Percentiles rank a stretch among this genome's conserved stretches.
These are phyloP conservation scores for Mycoemilia scoparia DNA, from an alignment of 192 early-diverging fungal genomes.

Conservation along the genomic window DNA sequence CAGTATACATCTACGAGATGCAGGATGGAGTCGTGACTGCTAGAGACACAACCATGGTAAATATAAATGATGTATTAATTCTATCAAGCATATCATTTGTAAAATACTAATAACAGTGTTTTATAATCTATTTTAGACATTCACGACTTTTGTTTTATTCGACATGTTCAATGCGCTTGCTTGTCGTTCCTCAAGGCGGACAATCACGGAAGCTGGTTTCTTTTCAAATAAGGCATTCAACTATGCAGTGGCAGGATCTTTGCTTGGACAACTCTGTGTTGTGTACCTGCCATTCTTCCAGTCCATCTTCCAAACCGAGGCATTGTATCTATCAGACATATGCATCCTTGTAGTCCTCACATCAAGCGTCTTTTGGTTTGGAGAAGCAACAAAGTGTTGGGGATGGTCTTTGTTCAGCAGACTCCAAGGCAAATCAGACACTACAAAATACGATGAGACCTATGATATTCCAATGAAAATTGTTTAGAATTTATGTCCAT, in stretches of 20 bases:
- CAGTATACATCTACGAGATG: constrained; percentile 61
- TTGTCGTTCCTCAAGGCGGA: constrained; percentile 72
- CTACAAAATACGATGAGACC: constrained; percentile 9
- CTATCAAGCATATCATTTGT: neutral
- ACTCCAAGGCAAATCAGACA: too few species aligned
- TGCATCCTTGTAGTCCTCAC: constrained; percentile 46
- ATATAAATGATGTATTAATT: constrained; percentile 4
- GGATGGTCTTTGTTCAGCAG: too few species aligned
- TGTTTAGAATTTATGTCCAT: too few species aligned
- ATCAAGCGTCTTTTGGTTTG: constrained; percentile 65
- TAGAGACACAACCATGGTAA: constrained; percentile 79
- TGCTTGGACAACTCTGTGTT: constrained; percentile 72
- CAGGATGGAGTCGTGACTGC: constrained; percentile 48
- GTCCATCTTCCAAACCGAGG: constrained; percentile 81
- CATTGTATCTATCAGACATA: constrained; percentile 56
- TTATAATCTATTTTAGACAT: constrained; percentile 39
- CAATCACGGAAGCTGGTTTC: constrained; percentile 62
- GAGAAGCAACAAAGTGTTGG: constrained; percentile 67
- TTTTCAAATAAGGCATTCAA: constrained; percentile 83
- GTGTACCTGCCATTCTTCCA: constrained; percentile 84
- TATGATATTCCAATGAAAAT: constrained; percentile 24
- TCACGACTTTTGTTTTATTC: constrained; percentile 90
- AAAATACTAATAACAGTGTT: neutral
- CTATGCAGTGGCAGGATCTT: constrained; percentile 55
- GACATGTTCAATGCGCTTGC: constrained; percentile 90